A percentile compares a stretch with the other conserved stretches of the same genome.
phyloP scores from a whole-genome alignment of 345 rosid genomes.

The Salix brachista region DNA sequence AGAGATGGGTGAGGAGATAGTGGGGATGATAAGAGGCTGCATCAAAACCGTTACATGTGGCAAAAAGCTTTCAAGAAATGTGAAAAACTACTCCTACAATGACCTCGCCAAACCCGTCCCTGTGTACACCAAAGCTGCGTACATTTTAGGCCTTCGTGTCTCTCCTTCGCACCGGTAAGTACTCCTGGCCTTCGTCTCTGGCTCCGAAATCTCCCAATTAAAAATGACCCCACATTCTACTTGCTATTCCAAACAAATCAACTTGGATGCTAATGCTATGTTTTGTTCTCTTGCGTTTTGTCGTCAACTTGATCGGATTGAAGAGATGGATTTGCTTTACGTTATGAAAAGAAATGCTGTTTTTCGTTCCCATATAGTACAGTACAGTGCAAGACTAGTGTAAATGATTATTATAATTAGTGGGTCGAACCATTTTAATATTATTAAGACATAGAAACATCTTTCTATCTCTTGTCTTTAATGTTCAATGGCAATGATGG shows the following conservation, averaged over 20 bases:
- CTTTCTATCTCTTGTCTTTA: background rate
- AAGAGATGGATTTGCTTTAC: background rate
- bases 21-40: conserved; percentile 91
- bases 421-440: background rate
- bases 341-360: background rate
- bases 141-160: conserved; percentile 87
- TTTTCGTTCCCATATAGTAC: background rate
- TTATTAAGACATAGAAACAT: background rate
- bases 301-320: background rate
- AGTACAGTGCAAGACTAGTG: background rate
- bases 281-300: background rate
- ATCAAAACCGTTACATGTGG: conserved; percentile 91
- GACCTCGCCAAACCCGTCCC: conserved; percentile 33
- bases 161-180: conserved; percentile 76
- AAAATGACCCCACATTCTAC: too few relatives aligned
- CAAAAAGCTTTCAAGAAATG: conserved; percentile 35
- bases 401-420: background rate
- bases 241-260: background rate
- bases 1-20: conserved; percentile 64
- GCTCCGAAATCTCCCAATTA: background rate
- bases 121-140: conserved; percentile 74
- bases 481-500: background rate
- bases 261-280: background rate
- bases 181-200: too few relatives aligned
- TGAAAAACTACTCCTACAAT: conserved; percentile 13